Base-by-base conservation (phyloP, 768 basidiomycete species). In the Mycena rosella region DNA sequence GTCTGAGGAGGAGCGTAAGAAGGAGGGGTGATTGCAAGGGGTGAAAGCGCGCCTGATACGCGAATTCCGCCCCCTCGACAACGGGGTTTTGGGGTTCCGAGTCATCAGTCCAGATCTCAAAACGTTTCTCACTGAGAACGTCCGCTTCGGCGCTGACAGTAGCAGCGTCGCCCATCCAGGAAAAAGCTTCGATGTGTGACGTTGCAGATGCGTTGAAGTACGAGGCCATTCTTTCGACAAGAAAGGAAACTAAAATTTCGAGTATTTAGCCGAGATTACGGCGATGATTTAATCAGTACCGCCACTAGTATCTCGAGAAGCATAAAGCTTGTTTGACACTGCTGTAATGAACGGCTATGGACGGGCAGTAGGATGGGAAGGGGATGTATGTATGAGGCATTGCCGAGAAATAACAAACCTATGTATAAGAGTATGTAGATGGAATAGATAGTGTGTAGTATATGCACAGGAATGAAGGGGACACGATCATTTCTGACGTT, bases 51-150 rank as follows among this genome's bases (percentile, higher is more conserved):
- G 44, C 91, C 75, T 84, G 77, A 71, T 88, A 85, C 0, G 88
- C 88, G 73, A 82, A 87, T 72, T 88, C 79, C 11, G 90, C 85
- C 61, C 82, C 87, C 38, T 81, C 76, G 18, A 92, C 75, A 51
- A 91, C 91, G 13, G 91, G 91, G 70, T 91, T 93, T 68, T 49
- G 59, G 30, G 73, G 74, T 57, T 55, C 68, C 22, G 40, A 67
- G 64, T 73, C 71, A 73, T 74, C 74, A 66, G 17, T 65, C 67
- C 38, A 40, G 47, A 64, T 72, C 72, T n/a, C 18, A 20, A 44
- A 44, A 44, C 20, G 42, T 14, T 44, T 44, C 42, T 44, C 52
- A 70, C 24, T 47, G 24, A 44, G 42, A 59, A 55, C 60, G 40
- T 45, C 74, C 20, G 59, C 64, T 72, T 81, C 81, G 74, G 84